Base-by-base conservation (phyloP, 139 green algal genomes). In the Microglena sp. region DNA sequence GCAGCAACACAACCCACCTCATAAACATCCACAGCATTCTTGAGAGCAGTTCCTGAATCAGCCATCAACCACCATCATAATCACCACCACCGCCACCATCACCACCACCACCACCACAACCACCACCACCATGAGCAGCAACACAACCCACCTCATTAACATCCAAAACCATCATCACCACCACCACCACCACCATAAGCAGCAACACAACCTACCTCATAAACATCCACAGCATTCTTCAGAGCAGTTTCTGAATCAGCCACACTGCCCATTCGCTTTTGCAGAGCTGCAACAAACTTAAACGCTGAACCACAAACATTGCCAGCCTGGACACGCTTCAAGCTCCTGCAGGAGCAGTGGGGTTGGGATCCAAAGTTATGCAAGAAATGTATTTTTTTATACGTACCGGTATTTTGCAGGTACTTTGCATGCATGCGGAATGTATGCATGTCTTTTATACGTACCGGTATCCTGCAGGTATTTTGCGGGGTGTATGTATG, bases 211-310 rank as follows among this genome's bases (percentile, higher is more conserved):
- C n/a, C n/a, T n/a, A n/a, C n/a, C n/a, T n/a, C n/a, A n/a, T n/a
- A n/a, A n/a, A 27, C 36, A 40, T 24, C 3, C 1, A 69, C 24
- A 2, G 63, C 63, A 8, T 34, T 15, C 4, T 60, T 15, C 32
- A 69, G 33, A 22, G 21, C 31, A 18, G 3, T 18, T 29, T 22
- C 18, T 44, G n/a, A 3, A 24, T 22, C 54, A 32, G 58, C 58
- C 5, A 29, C 22, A 30, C 34, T 27, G 58, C 5, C 33, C 5
- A n/a, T 15, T 24, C 30, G n/a, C 28, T 22, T 33, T 34, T 1
- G 30, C 21, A 4, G 35, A 33, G 2, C 46, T 21, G 46, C 63
- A n/a, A 69, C 7, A 50, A 69, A 69, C 33, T 69, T 69, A 26
- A 62, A 43, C n/a, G 32, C 22, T 22, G 63, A 34, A 1, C 31